These are phyloP conservation scores for Ascochyta viciae-villosae DNA, from an alignment of 2,329 filamentous ascomycete species.

Conservation along the genomic window DNA sequence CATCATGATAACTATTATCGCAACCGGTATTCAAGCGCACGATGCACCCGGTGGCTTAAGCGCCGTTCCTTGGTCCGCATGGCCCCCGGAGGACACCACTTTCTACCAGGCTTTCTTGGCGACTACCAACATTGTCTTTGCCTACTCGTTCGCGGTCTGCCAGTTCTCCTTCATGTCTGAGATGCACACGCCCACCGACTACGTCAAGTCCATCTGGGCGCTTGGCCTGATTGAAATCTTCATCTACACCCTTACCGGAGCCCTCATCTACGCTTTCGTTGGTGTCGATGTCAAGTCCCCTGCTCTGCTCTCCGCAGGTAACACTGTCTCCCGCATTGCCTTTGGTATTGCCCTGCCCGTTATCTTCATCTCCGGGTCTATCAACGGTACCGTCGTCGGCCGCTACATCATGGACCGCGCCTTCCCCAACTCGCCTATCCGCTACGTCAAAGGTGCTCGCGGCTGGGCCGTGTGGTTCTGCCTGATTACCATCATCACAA, in stretches of 20 bases:
- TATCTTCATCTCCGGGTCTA: slow-evolving; percentile 74
- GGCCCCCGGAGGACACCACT: slow-evolving; percentile 54
- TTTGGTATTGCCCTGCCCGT: slow-evolving; percentile 75
- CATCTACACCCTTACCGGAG: slow-evolving; percentile 73
- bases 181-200: slow-evolving; percentile 68
- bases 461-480: slow-evolving; percentile 64
- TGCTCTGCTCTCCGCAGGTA: slow-evolving; percentile 69
- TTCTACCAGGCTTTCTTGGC: slow-evolving; percentile 68
- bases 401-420: slow-evolving; percentile 70
- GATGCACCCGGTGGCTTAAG: slow-evolving; percentile 41
- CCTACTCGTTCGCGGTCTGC: slow-evolving; percentile 65
- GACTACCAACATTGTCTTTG: slow-evolving; percentile 41
- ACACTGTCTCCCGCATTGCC: slow-evolving; percentile 69
- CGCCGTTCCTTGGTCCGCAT: slow-evolving; percentile 43
- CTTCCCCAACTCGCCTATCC: slow-evolving; percentile 62
- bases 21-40: slow-evolving; percentile 58
- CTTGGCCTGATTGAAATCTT: slow-evolving; percentile 64
- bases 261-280: slow-evolving; percentile 73
- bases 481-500: slow-evolving; percentile 64
- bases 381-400: slow-evolving; percentile 72
- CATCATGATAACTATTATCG: slow-evolving; percentile 73
- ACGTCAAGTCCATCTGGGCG: slow-evolving; percentile 62
- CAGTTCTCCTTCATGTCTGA: slow-evolving; percentile 75
- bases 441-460: slow-evolving; percentile 47
- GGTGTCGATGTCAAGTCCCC: slow-evolving; percentile 68